A percentile compares a stretch with the other conserved stretches of the same genome.
Evolutionary conservation across 116 monocot genomes (phyloP).

Genomic region (Cymodocea nodosa): DNA sequence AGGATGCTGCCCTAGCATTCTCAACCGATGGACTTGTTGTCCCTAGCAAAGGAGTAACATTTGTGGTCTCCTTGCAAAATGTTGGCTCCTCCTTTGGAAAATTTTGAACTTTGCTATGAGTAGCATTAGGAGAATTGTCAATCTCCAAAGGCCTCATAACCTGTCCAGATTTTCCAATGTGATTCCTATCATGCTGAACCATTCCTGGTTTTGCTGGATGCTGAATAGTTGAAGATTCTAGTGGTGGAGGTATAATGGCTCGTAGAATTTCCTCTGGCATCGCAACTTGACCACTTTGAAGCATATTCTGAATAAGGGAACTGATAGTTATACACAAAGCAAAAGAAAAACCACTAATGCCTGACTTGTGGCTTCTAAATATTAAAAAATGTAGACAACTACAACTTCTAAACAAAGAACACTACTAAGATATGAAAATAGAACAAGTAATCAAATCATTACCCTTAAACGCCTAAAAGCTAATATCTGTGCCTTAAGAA

Average conservation of each 20-base stretch:
- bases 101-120: slow-evolving; percentile 13
- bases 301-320: slow-evolving; percentile 6
- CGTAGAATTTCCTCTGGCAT: slow-evolving; percentile 77
- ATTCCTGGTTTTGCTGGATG: slow-evolving; percentile 11
- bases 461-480: slow-evolving; percentile 91
- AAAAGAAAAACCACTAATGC: background rate
- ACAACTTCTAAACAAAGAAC: background rate
- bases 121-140: slow-evolving; percentile 14
- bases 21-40: slow-evolving; percentile 27
- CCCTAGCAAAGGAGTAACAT: slow-evolving; percentile 10
- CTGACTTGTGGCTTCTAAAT: background rate
- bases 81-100: slow-evolving; percentile 32
- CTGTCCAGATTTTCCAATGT: slow-evolving; percentile 21
- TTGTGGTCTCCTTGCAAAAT: slow-evolving; percentile 31
- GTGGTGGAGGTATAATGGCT: slow-evolving; percentile 58
- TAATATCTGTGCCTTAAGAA: slow-evolving; percentile 92
- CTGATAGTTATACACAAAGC: background rate
- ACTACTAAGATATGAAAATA: background rate
- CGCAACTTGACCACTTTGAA: slow-evolving; percentile 65
- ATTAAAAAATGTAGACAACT: background rate
- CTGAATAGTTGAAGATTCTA: slow-evolving; percentile 32
- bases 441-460: slow-evolving; percentile 1
- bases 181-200: slow-evolving; percentile 22
- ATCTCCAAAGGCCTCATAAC: slow-evolving; percentile 23
- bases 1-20: slow-evolving; percentile 14